Conservation (phyloP, 139 green algal species). For the Volvox africanus region DNA sequence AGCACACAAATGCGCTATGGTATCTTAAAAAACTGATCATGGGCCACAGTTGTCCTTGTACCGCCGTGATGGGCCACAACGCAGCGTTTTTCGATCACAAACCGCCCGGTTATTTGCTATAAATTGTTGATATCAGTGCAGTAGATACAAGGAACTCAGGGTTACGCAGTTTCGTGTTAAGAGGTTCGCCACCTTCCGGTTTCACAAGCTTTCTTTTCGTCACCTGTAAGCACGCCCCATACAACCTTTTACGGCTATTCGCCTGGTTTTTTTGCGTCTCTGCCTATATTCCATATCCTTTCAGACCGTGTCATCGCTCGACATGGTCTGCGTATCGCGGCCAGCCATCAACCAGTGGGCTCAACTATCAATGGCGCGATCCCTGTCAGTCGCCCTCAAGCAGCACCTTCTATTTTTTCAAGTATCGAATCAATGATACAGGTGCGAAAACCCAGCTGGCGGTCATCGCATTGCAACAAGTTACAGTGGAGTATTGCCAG, state of each 20-base stretch:
- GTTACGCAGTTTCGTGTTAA: neutral
- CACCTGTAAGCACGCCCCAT: too few relatives aligned
- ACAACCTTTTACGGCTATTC: too few relatives aligned
- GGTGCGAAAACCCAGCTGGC: neutral
- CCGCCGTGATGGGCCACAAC: neutral
- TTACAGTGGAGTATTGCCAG: too few relatives aligned
- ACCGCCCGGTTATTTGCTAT: too few relatives aligned
- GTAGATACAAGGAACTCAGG: neutral
- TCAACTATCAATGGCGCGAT: slow-evolving; percentile 28
- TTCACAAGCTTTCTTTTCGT: neutral
- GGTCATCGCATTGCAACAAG: too few relatives aligned
- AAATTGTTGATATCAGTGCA: too few relatives aligned
- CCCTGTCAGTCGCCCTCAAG: neutral
- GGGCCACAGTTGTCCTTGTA: neutral
- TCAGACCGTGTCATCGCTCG: neutral
- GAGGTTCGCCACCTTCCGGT: neutral
- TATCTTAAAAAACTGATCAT: too few relatives aligned
- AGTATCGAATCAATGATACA: slow-evolving; percentile 56
- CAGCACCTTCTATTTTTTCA: slow-evolving; percentile 36
- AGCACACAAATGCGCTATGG: too few relatives aligned
- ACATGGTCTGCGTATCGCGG: neutral
- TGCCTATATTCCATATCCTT: neutral
- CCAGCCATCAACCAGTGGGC: slow-evolving; percentile 26
- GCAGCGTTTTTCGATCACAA: too few relatives aligned
- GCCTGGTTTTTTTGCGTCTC: neutral